Evolutionary conservation across 78 protist genomes (phyloP).

Genomic region (Pigoraptor vietnamica): DNA sequence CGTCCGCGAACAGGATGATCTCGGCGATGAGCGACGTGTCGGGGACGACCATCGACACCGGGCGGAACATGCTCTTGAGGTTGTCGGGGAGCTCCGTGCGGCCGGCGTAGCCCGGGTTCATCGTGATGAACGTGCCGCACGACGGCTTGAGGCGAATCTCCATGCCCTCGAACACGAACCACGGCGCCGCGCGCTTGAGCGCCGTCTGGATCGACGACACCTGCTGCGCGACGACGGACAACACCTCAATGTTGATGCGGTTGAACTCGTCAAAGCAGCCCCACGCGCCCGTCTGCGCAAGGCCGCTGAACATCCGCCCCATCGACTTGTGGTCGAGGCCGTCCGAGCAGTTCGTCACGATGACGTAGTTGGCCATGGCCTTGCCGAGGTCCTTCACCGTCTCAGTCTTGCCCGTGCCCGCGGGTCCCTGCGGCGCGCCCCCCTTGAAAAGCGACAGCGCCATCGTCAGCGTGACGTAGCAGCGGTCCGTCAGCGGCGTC

Average conservation of each 20-base stretch:
- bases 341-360: constrained; percentile 81
- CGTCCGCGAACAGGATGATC: constrained; percentile 73
- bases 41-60: constrained; percentile 83
- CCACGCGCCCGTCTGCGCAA: constrained; percentile 70
- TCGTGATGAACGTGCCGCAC: constrained; percentile 78
- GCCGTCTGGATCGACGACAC: constrained; percentile 50
- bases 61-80: constrained; percentile 79
- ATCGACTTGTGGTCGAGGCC: constrained; percentile 64
- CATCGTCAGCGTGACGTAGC: constrained; percentile 85
- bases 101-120: constrained; percentile 90
- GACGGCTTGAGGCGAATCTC: constrained; percentile 52
- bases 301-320: constrained; percentile 66
- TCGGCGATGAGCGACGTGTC: constrained; percentile 76
- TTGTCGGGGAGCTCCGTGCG: constrained; percentile 86
- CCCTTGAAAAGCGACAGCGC: constrained; percentile 72
- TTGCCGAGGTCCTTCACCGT: constrained; percentile 84
- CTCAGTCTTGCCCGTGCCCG: constrained; percentile 91
- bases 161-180: constrained; percentile 55
- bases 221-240: constrained; percentile 85
- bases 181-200: background rate
- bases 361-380: constrained; percentile 60
- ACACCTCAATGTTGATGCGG: constrained; percentile 70
- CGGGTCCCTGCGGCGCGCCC: constrained; percentile 81
- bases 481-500: constrained; percentile 85
- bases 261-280: constrained; percentile 74